Base-by-base conservation (phyloP, 1,284 basidiomycete genomes). In the Cutaneotrichosporon cutaneum region DNA sequence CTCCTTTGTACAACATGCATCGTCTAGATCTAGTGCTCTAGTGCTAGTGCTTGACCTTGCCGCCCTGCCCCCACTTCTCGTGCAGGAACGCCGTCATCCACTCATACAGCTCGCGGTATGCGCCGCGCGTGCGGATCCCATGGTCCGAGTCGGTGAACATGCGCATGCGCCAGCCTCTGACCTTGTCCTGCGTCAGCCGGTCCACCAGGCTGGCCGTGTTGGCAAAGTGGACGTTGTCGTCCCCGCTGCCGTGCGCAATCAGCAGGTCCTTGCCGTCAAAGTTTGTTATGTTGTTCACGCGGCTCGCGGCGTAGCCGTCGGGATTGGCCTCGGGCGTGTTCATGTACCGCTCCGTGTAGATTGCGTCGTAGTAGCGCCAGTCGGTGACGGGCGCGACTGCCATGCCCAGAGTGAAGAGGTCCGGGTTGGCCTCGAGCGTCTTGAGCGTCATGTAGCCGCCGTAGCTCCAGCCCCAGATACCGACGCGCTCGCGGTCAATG, bases 111-210 rank as follows among this genome's bases (percentile, higher is more conserved):
- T 96, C 94, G 62, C 88, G 79, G 68, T 89, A 85, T 4, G 90
- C 94, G 2, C 88, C 90, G 52, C 93, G 82, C 61, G 80, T 85
- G 22, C 66, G 75, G 63, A 96, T 94, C 22, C 81, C 75, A 72
- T 96, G 92, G 74, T 92, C 89, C 94, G 33, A 92, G 92, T 99
- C 95, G 27, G 92, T 92, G 80, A 98, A 99, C 90, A 96, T 92
- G 73, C 94, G 85, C 80, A 97, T 96, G 70, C 88, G 83, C 81
- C 89, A 98, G 44, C 85, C 85, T 65, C 90, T 83, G 36, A 97
- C 85, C 59, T 87, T 81, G 21, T 83, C 85, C 70, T 83, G 82
- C 0, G 93, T 97, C 67, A 99, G 85, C 85, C 94, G 90, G 77
- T 98, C 95, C 52, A 98, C 80, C 70, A 98, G 74, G 70, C 90